Conservation (phyloP, 495 filamentous ascomycete species). For the Xylaria nigripes region DNA sequence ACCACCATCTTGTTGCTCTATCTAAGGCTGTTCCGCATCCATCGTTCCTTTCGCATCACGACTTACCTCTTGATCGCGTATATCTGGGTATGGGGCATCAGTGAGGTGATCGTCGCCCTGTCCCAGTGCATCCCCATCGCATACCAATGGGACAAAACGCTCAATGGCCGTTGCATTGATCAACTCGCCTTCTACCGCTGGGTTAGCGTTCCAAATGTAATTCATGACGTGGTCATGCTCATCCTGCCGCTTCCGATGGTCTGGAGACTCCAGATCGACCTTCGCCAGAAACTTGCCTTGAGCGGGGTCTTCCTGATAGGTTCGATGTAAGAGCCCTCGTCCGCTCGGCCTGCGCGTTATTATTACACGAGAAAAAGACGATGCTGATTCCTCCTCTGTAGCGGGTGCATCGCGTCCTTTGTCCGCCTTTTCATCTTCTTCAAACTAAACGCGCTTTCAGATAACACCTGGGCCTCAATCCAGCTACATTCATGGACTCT, state of each 20-base stretch:
- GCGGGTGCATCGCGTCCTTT: constrained; percentile 7
- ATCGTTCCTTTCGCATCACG: constrained; percentile 6
- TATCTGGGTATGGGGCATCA: constrained; percentile 25
- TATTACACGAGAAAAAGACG: not conserved
- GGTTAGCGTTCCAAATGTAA: constrained; percentile 5
- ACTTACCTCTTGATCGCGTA: constrained; percentile 20
- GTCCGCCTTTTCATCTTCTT: constrained; percentile 5
- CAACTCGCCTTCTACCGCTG: constrained; percentile 4
- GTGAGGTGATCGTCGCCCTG: constrained; percentile 39
- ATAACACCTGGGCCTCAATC: constrained; percentile 13
- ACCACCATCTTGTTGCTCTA: constrained; percentile 27
- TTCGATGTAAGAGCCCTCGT: constrained; percentile 7
- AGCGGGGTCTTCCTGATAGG: constrained; percentile 10
- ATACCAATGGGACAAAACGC: constrained; percentile 25
- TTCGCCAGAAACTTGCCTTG: constrained; percentile 6
- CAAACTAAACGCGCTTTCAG: constrained; percentile 1
- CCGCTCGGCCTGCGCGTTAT: not conserved
- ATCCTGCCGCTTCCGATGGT: constrained; percentile 5
- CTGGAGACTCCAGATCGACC: constrained; percentile 11
- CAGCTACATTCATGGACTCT: constrained; percentile 18
- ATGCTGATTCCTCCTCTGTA: not conserved
- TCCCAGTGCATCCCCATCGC: constrained; percentile 39
- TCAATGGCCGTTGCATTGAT: constrained; percentile 7
- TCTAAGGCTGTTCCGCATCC: constrained; percentile 22
- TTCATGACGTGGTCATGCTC: constrained; percentile 8